phyloP scores from a whole-genome alignment of 2,329 filamentous ascomycete genomes.

The Trichophyton benhamiae region DNA sequence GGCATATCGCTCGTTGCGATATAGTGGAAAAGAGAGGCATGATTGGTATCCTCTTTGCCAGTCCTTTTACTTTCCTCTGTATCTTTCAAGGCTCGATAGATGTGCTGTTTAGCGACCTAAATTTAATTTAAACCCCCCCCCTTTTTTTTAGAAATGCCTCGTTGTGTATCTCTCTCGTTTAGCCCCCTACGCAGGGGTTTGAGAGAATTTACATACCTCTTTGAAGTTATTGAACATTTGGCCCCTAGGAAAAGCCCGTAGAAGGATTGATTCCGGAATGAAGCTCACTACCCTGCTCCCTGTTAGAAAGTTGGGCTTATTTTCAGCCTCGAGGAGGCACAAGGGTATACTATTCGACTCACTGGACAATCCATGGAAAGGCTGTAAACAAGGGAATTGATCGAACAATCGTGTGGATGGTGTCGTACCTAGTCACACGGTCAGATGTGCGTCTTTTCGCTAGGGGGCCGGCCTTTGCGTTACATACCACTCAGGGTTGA shows the following conservation, averaged over 20 bases:
- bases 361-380: conserved; percentile 10
- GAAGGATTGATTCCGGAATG: conserved; percentile 2
- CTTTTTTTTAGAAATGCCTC: background rate
- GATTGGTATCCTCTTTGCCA: conserved; percentile 1
- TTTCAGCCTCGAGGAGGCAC: background rate
- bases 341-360: background rate
- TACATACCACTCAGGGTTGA: conserved; percentile 7
- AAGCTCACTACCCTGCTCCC: background rate
- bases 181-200: background rate
- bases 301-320: background rate
- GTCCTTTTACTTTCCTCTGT: background rate
- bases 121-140: background rate
- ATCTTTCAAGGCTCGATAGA: background rate
- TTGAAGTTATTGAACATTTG: conserved; percentile 7
- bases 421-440: conserved; percentile 9
- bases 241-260: background rate
- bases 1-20: conserved; percentile 13
- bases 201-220: background rate
- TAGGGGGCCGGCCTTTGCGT: background rate
- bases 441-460: background rate
- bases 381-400: conserved; percentile 11
- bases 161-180: background rate
- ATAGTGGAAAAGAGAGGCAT: conserved; percentile 10
- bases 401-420: conserved; percentile 7
- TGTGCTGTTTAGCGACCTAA: background rate